phyloP scores from a whole-genome alignment of 1,284 basidiomycete genomes.

The Agaricales sp. region DNA sequence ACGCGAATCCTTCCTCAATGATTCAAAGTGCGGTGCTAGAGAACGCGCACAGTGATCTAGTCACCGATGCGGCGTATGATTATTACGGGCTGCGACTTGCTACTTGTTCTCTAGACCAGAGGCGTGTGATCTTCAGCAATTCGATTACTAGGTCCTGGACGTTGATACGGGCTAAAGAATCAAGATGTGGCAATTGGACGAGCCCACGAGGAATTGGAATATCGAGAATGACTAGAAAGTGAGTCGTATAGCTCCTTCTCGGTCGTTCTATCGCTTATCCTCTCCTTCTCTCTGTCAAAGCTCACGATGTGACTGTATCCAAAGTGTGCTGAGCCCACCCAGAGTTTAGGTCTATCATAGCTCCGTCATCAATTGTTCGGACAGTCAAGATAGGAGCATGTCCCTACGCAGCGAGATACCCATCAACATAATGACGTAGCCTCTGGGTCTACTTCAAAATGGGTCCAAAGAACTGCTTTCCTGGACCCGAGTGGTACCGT shows the following conservation, averaged over 20 bases:
- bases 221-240: slow-evolving; percentile 87
- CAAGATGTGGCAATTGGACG: slow-evolving; percentile 74
- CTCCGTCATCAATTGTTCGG: slow-evolving; percentile 79
- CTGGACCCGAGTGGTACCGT: slow-evolving; percentile 81
- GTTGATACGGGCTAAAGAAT: slow-evolving; percentile 29
- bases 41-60: too few species aligned
- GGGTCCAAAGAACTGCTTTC: slow-evolving; percentile 69
- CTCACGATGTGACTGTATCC: slow-evolving; percentile 81
- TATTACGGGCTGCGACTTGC: too few species aligned
- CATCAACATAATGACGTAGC: slow-evolving; percentile 15
- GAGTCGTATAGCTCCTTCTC: slow-evolving; percentile 14
- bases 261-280: too few species aligned
- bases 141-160: slow-evolving; percentile 4
- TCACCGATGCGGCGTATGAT: too few species aligned
- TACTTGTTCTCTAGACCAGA: slow-evolving; percentile 70
- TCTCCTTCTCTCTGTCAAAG: slow-evolving; percentile 40
- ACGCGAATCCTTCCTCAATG: too few species aligned
- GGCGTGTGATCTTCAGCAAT: slow-evolving; percentile 26
- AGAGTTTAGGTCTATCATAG: slow-evolving; percentile 77
- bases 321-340: slow-evolving; percentile 86
- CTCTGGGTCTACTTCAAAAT: slow-evolving; percentile 33
- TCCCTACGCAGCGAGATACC: slow-evolving; percentile 23
- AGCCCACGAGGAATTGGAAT: slow-evolving; percentile 59
- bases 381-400: slow-evolving; percentile 75
- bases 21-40: too few species aligned